phyloP scores from a whole-genome alignment of 2,329 filamentous ascomycete species.

The Ophiocordyceps robertsii region DNA sequence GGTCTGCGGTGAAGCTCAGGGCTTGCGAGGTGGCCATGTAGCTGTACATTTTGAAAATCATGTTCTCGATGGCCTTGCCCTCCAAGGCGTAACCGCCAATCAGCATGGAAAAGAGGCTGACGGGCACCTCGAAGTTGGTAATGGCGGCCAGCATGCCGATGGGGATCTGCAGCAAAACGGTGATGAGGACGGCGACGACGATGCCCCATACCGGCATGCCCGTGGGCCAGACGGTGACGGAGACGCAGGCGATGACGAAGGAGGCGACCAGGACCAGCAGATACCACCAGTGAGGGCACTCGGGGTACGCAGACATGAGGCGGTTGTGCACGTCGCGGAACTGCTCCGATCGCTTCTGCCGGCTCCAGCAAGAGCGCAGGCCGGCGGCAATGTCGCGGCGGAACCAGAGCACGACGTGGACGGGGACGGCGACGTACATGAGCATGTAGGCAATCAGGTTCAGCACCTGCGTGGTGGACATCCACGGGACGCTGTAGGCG shows the following conservation, averaged over 20 bases:
- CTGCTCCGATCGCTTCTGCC: conserved; percentile 21
- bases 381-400: conserved; percentile 15
- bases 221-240: conserved; percentile 32
- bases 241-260: conserved; percentile 23
- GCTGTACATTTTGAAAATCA: conserved; percentile 59
- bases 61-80: conserved; percentile 50
- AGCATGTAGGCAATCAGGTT: conserved; percentile 17
- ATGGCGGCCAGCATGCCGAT: conserved; percentile 42
- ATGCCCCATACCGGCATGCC: conserved; percentile 37
- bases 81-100: conserved; percentile 54
- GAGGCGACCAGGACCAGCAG: conserved; percentile 29
- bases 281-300: conserved; percentile 44
- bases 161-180: conserved; percentile 36
- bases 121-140: conserved; percentile 41
- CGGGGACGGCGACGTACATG: conserved; percentile 14
- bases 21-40: conserved; percentile 50
- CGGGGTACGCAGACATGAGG: conserved; percentile 17
- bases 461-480: conserved; percentile 25
- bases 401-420: conserved; percentile 17
- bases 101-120: conserved; percentile 54
- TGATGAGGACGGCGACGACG: conserved; percentile 35
- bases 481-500: conserved; percentile 39
- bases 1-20: conserved; percentile 43
- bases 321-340: conserved; percentile 19
- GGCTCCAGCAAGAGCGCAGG: conserved; percentile 11